phyloP scores from a whole-genome alignment of 805 yeast genomes.

The Candida chauliodis region DNA sequence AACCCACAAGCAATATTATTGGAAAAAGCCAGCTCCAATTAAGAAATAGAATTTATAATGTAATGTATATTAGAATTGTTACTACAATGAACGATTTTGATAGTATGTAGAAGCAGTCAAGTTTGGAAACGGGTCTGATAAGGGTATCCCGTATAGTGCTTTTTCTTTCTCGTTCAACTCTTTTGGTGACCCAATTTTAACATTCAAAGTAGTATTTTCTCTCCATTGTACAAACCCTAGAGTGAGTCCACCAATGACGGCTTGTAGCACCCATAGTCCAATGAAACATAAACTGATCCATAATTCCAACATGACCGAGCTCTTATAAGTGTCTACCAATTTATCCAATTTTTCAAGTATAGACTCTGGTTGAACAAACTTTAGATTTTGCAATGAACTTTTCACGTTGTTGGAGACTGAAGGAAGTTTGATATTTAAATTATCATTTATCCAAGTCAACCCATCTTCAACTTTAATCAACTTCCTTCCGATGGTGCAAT shows the following conservation, averaged over 20 bases:
- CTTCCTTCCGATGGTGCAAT: conserved; percentile 78
- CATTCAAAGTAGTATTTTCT: not conserved
- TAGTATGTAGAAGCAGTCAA: conserved; percentile 6
- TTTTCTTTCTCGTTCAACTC: conserved; percentile 24
- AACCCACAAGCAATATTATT: conserved; percentile 85
- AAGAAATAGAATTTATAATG: conserved; percentile 23
- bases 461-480: conserved; percentile 64
- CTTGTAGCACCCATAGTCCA: conserved; percentile 46
- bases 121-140: conserved; percentile 7
- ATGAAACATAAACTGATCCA: conserved; percentile 43
- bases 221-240: not conserved
- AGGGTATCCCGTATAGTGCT: conserved; percentile 24
- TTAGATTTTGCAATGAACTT: conserved; percentile 8
- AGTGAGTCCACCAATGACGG: conserved; percentile 30
- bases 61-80: conserved; percentile 2
- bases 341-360: conserved; percentile 17
- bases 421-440: conserved; percentile 60
- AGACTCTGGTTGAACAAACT: conserved; percentile 5
- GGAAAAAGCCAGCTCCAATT: conserved; percentile 58
- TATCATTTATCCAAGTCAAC: conserved; percentile 69
- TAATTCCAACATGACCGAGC: conserved; percentile 43
- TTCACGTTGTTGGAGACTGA: conserved; percentile 23
- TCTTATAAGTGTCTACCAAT: conserved; percentile 29
- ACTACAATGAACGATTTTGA: not conserved
- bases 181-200: conserved; percentile 24